Evolutionary conservation across 805 yeast species (phyloP).

Genomic region (Kazachstania martiniae): DNA sequence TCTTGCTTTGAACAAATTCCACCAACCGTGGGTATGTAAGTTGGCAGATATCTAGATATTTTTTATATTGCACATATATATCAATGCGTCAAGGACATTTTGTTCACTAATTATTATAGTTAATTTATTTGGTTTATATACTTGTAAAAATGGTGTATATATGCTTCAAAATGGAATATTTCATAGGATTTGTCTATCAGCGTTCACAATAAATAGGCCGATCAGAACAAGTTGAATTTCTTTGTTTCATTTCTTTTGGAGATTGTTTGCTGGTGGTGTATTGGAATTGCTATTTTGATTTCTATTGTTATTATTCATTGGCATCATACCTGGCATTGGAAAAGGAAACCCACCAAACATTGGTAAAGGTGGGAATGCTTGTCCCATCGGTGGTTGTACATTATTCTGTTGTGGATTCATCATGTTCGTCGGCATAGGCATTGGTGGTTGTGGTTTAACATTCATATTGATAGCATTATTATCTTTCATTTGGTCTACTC

Average conservation of each 20-base stretch:
- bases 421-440: background rate
- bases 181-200: too few relatives aligned
- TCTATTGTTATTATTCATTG: slow-evolving; percentile 22
- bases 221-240: too few relatives aligned
- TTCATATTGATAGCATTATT: slow-evolving; percentile 3
- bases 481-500: slow-evolving; percentile 12
- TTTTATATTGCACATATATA: background rate
- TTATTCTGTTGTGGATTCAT: slow-evolving; percentile 1
- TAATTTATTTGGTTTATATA: too few relatives aligned
- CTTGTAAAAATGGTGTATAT: too few relatives aligned
- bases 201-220: too few relatives aligned
- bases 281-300: slow-evolving; percentile 4
- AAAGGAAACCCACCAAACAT: slow-evolving; percentile 30
- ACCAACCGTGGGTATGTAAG: slow-evolving; percentile 52
- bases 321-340: slow-evolving; percentile 31
- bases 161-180: too few relatives aligned
- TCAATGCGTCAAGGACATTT: too few relatives aligned
- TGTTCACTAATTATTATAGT: too few relatives aligned
- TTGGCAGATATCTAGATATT: slow-evolving; percentile 19
- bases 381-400: slow-evolving; percentile 22
- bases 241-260: too few relatives aligned
- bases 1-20: slow-evolving; percentile 42
- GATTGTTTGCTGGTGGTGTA: too few relatives aligned
- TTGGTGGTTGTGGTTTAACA: background rate
- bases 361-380: slow-evolving; percentile 23